phyloP scores from a whole-genome alignment of 2,329 filamentous ascomycete species.

The Metarhizium album region DNA sequence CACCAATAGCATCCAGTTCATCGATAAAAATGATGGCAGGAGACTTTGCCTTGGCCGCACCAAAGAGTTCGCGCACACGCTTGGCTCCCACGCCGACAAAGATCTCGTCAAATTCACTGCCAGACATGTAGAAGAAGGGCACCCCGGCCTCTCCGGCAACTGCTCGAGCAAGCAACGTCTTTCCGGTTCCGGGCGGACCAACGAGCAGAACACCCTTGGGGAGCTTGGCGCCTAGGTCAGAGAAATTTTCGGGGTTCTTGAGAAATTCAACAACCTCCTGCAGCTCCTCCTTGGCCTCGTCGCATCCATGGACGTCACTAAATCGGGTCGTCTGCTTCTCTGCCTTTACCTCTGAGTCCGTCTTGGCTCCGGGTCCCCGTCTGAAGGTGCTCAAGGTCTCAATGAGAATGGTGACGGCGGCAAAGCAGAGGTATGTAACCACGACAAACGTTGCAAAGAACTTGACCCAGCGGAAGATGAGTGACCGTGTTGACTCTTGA shows the following conservation, averaged over 20 bases:
- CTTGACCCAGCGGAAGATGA: conserved; percentile 84
- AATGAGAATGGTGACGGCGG: conserved; percentile 70
- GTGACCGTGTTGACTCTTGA: conserved; percentile 71
- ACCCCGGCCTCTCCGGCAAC: conserved; percentile 96
- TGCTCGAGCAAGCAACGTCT: conserved; percentile 88
- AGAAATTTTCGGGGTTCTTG: conserved; percentile 86
- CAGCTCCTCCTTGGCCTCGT: conserved; percentile 96
- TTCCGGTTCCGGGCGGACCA: conserved; percentile 93
- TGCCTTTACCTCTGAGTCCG: conserved; percentile 77
- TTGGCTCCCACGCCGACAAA: conserved; percentile 97
- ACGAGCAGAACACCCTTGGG: conserved; percentile 94
- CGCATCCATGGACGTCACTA: conserved; percentile 88
- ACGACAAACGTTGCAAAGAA: conserved; percentile 73
- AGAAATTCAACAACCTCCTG: conserved; percentile 96
- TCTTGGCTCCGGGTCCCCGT: conserved; percentile 57
- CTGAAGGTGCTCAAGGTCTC: conserved; percentile 72
- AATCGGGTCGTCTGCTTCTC: conserved; percentile 89
- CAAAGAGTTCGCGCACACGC: conserved; percentile 88
- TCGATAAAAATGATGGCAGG: conserved; percentile 95
- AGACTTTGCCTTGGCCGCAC: conserved; percentile 70
- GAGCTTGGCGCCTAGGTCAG: conserved; percentile 86
- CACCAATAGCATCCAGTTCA: conserved; percentile 87
- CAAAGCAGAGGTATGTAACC: conserved; percentile 66
- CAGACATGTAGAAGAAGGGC: conserved; percentile 99
- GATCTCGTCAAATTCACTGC: conserved; percentile 95